These are phyloP conservation scores for Suillus plorans DNA, from an alignment of 768 basidiomycete genomes.

Conservation along the genomic window DNA sequence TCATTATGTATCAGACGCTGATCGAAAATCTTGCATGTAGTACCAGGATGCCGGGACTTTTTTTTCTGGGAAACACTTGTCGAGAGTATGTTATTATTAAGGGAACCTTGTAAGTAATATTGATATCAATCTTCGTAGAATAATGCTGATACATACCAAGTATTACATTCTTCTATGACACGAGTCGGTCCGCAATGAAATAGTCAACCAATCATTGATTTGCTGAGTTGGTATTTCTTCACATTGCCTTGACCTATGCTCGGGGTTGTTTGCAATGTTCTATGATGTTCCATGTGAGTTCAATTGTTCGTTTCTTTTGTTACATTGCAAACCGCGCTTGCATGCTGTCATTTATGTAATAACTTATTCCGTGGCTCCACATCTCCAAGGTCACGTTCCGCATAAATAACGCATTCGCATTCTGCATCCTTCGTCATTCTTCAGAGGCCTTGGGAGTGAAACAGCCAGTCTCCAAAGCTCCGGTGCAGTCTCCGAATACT, in stretches of 20 bases:
- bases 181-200: background rate
- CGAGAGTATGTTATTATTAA: slow-evolving; percentile 11
- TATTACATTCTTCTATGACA: slow-evolving; percentile 10
- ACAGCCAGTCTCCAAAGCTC: background rate
- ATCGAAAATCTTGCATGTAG: slow-evolving; percentile 32
- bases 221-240: too few species aligned
- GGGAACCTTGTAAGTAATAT: slow-evolving; percentile 8
- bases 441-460: slow-evolving; percentile 1
- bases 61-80: slow-evolving; percentile 20
- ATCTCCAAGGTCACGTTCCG: slow-evolving; percentile 4
- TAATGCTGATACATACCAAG: slow-evolving; percentile 13
- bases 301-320: background rate
- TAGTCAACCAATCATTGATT: background rate
- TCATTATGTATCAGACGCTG: slow-evolving; percentile 25
- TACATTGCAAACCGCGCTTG: background rate
- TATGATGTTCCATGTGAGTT: background rate
- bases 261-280: background rate
- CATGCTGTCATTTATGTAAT: background rate
- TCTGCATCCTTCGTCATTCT: background rate
- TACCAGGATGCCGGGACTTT: slow-evolving; percentile 28
- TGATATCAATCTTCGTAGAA: slow-evolving; percentile 25
- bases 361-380: background rate
- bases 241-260: background rate
- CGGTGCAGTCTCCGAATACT: background rate
- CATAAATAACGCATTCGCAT: background rate